Conservation (phyloP, 139 green algal species). For the Mychonastes homosphaera region DNA sequence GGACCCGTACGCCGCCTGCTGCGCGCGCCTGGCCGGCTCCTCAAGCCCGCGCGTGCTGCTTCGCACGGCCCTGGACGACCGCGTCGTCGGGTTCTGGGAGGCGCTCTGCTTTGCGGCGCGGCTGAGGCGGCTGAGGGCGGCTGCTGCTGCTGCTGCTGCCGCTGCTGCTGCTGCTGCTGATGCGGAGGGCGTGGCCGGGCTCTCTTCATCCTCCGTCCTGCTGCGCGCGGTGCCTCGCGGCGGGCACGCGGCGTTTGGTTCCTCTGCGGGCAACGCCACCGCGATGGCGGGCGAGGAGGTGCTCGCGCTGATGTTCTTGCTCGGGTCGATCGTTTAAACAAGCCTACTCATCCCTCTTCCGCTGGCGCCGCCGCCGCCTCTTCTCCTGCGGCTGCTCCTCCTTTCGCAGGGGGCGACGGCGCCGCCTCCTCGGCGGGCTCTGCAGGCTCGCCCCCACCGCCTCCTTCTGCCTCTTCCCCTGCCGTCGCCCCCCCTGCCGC, state of each 20-base stretch:
- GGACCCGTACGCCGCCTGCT: no score
- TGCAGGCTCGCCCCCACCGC: background rate
- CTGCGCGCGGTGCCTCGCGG: background rate
- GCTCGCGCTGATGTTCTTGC: background rate
- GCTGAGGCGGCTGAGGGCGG: background rate
- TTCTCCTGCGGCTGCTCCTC: background rate
- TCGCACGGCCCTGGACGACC: no score
- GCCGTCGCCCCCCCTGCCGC: background rate
- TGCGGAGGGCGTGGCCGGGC: background rate
- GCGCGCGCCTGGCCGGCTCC: no score
- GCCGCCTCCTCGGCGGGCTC: background rate
- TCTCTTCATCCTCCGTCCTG: background rate
- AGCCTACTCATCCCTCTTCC: no score
- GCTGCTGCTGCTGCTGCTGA: slow-evolving; percentile 11
- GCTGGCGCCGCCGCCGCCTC: no score
- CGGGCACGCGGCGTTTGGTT: background rate
- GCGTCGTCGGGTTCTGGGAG: no score
- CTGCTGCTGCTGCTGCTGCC: background rate
- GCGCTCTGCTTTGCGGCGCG: no score
- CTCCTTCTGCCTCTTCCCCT: background rate
- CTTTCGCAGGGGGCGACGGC: background rate
- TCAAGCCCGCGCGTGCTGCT: no score
- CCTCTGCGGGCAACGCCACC: background rate
- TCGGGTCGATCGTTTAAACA: background rate
- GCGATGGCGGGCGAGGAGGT: background rate